These are phyloP conservation scores for Hypholoma fasciculare DNA, from an alignment of 768 basidiomycete genomes.

Conservation along the genomic window DNA sequence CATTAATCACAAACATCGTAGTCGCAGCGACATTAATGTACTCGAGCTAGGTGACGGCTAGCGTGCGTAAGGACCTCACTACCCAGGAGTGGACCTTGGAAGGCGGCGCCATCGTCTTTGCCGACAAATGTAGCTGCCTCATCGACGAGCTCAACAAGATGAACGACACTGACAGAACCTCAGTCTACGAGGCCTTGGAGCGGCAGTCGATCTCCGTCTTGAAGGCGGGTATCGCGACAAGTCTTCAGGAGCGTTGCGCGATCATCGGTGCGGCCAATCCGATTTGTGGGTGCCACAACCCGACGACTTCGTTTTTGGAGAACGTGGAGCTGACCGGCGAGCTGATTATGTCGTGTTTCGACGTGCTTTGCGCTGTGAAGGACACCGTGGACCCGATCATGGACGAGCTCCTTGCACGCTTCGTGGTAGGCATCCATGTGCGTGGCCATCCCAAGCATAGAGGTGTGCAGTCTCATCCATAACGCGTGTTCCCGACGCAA, in stretches of 20 bases:
- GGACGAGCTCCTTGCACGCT: constrained; percentile 94
- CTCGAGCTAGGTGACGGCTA: constrained; percentile 96
- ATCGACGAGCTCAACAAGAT: constrained; percentile 99
- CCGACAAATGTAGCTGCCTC: constrained; percentile 95
- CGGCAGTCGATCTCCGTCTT: constrained; percentile 99
- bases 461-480: too few relatives aligned
- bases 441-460: constrained; percentile 91
- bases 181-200: constrained; percentile 99
- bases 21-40: constrained; percentile 97
- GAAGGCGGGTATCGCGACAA: constrained; percentile 97
- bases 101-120: constrained; percentile 96
- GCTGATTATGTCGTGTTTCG: constrained; percentile 97
- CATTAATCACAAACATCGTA: constrained; percentile 93
- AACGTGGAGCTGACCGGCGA: constrained; percentile 99
- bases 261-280: constrained; percentile 99
- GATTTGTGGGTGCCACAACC: constrained; percentile 94
- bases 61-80: constrained; percentile 97
- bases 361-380: constrained; percentile 97
- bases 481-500: too few relatives aligned
- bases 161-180: constrained; percentile 97
- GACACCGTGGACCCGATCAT: constrained; percentile 96
- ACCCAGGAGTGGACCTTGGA: constrained; percentile 99
- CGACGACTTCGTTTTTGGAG: constrained; percentile 96
- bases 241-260: constrained; percentile 94
- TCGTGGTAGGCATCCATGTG: constrained; percentile 97